A percentile compares a stretch with the other conserved stretches of the same genome.
Evolutionary conservation across 352 stramenopile species (phyloP).

Genomic region (Pythium myriotylum): DNA sequence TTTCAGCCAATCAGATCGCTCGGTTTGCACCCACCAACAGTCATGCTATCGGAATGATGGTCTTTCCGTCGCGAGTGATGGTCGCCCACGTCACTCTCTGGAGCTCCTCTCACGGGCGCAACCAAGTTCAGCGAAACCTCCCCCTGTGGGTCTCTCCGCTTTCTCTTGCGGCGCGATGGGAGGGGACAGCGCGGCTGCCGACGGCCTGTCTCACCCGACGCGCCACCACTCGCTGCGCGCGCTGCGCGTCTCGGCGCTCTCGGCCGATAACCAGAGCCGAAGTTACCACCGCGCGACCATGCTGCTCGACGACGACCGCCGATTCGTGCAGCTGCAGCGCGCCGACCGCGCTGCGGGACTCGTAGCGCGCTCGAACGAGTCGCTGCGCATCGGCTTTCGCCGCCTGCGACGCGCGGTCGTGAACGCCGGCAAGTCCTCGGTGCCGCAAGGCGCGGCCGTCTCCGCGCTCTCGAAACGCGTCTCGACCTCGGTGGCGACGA

Average conservation of each 20-base stretch:
- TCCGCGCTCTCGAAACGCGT: slow-evolving; percentile 29
- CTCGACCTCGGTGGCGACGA: slow-evolving; percentile 29
- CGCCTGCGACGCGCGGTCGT: slow-evolving; percentile 4
- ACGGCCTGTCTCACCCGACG: neutral
- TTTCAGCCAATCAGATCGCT: neutral
- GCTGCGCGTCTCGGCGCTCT: slow-evolving; percentile 8
- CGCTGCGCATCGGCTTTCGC: slow-evolving; percentile 1
- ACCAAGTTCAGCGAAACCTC: too few species aligned
- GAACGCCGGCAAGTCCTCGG: slow-evolving; percentile 3
- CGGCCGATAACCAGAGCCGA: neutral
- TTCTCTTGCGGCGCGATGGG: too few species aligned
- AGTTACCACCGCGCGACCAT: neutral
- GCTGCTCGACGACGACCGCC: neutral
- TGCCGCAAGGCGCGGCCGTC: neutral
- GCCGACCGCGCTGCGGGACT: neutral
- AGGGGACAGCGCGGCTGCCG: neutral
- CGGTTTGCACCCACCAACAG: neutral
- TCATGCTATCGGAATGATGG: neutral
- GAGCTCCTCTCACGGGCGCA: neutral
- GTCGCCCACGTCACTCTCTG: slow-evolving; percentile 6
- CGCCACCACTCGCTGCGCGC: slow-evolving; percentile 10
- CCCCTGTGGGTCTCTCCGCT: too few species aligned
- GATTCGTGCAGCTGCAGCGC: slow-evolving; percentile 21
- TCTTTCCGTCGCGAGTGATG: neutral
- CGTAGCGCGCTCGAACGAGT: neutral